Base-by-base conservation (phyloP, 108 stramenopile species). In the Craspedostauros australis region DNA sequence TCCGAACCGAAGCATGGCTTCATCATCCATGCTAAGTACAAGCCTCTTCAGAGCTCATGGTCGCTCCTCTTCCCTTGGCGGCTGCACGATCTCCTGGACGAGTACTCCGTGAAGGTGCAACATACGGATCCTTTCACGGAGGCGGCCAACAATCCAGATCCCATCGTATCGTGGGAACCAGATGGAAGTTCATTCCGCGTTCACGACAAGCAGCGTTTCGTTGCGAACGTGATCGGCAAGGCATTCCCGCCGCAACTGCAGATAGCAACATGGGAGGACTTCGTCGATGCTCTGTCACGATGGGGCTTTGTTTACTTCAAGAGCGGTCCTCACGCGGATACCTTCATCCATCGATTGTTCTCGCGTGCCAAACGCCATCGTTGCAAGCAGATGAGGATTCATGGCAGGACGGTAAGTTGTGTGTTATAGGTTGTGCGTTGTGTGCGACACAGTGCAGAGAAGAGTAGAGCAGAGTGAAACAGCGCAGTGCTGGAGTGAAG, bases 231-330 rank as follows among this genome's bases (percentile, higher is more conserved):
- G 12, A 27, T 61, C 2, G 39, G 49, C 27, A 16, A 50, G 19
- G 50, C 42, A 39, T 61, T 61, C 30, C 18, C 19, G 19, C 20
- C n/a, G n/a, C n/a, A n/a, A n/a, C n/a, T n/a, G n/a, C n/a, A 41
- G 48, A 27, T 24, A 12, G 43, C 30, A 29, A 27, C 30, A 2
- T 61, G 48, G 60, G 39, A 50, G 12, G 15, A 25, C 8, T 61
- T 61, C 49, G 29, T 40, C 3, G 32, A 36, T 2, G n/a, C 20
- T 1, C 49, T 61, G 11, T 61, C 49, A 33, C 26, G 34, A 26
- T 61, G 60, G 60, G 60, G 60, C 38, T 61, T 61, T 16, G 60
- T 61, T 61, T 44, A 41, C 20, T 61, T 61, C 39, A 61, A 48
- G 5, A 41, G 49, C 19, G 60, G 60, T 28, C 29, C 60, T 5